Conservation (phyloP, 163 green algal genomes). For the Scenedesmus sp. region DNA sequence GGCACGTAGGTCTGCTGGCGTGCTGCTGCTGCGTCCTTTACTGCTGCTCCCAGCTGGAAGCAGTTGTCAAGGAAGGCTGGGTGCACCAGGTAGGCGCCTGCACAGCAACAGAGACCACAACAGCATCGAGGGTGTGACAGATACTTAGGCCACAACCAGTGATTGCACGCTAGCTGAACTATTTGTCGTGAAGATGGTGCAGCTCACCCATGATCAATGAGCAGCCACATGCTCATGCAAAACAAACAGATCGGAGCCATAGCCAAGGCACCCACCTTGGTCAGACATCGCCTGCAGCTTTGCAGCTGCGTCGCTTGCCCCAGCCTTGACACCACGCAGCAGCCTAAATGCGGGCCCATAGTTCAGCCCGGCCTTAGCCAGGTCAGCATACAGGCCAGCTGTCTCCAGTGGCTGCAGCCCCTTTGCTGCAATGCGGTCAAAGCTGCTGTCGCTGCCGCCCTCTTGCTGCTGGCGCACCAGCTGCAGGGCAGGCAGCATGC, state of each 20-base stretch:
- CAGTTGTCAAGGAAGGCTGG: slow-evolving; percentile 73
- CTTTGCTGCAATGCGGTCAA: slow-evolving; percentile 37
- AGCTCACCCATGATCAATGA: background rate
- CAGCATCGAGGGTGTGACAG: background rate
- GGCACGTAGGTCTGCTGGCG: slow-evolving; percentile 59
- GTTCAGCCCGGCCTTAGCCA: slow-evolving; percentile 86
- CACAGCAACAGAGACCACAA: background rate
- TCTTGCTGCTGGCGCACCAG: background rate
- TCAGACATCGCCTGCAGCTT: background rate
- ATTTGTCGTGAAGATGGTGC: background rate
- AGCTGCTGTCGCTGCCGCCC: slow-evolving; percentile 23
- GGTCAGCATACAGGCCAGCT: slow-evolving; percentile 78
- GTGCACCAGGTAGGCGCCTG: slow-evolving; percentile 57
- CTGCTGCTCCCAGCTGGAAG: slow-evolving; percentile 75
- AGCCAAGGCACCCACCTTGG: background rate
- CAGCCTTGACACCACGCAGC: slow-evolving; percentile 70
- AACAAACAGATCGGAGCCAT: too few relatives aligned
- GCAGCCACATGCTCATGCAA: too few relatives aligned
- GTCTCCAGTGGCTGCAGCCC: slow-evolving; percentile 39
- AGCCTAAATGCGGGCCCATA: slow-evolving; percentile 93
- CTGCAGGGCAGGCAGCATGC: background rate
- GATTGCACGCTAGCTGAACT: too few relatives aligned
- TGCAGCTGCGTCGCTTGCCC: background rate
- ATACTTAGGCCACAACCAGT: too few relatives aligned
- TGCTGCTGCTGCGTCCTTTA: background rate